phyloP scores from a whole-genome alignment of 106 monocot genomes.

The Allium sativum region DNA sequence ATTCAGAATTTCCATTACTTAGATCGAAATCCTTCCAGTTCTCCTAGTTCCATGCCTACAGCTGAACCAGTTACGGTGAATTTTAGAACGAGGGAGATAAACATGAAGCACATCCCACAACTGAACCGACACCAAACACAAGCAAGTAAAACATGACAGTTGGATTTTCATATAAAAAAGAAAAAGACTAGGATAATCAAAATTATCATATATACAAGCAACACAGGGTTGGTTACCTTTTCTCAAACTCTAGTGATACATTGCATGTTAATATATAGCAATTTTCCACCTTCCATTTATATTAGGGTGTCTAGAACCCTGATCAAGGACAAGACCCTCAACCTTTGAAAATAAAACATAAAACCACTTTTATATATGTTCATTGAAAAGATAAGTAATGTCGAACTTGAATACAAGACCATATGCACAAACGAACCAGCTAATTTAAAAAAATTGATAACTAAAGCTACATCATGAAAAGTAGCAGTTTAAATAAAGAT shows the following conservation, averaged over 20 bases:
- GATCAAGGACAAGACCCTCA: conserved; percentile 97
- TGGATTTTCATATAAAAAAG: no score
- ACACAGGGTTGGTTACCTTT: conserved; percentile 41
- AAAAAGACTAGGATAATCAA: no score
- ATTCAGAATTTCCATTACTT: no score
- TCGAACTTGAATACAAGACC: background rate
- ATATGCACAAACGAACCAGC: background rate
- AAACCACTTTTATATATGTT: background rate
- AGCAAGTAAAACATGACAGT: no score
- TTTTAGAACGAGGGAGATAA: no score
- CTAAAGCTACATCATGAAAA: background rate
- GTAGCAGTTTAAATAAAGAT: no score
- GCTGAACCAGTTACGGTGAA: no score
- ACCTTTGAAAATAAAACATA: conserved; percentile 25
- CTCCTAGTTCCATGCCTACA: no score
- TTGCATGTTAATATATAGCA: conserved; percentile 95
- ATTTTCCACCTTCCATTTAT: conserved; percentile 89
- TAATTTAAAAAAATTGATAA: background rate
- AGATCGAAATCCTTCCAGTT: no score
- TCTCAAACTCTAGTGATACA: conserved; percentile 94
- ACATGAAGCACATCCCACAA: no score
- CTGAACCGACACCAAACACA: no score
- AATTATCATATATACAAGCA: no score
- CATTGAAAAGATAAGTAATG: background rate
- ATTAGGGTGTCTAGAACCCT: conserved; percentile 98